Evolutionary conservation across 2,329 filamentous ascomycete genomes (phyloP), one percentile per base, ranked within the genome.

Genomic region (Fusarium coffeatum): DNA sequence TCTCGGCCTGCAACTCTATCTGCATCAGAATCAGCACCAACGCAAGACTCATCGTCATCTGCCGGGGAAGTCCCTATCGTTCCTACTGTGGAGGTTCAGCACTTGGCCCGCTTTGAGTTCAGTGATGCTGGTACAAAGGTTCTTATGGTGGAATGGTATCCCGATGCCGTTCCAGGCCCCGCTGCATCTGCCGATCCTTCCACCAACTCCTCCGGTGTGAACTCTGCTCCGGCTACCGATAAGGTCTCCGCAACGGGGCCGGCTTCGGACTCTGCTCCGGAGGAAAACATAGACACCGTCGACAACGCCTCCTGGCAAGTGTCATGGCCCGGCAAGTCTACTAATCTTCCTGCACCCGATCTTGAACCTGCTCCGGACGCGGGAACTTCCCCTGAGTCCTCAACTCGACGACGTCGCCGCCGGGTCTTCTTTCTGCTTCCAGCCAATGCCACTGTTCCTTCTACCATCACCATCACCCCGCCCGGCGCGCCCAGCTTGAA

Each of bases 61-160:
- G 67, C 74, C 57, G 63, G 64, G 57, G 68, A 72, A 69, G 55
- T 63, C 62, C 67, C 68, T 58, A 60, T 59, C 68, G 56, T 64
- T 63, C 66, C 72, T 68, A 74, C 73, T 73, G 55, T 73, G 46
- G 64, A 60, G 48, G 76, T 75, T 28, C 71, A 74, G 79, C 85
- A 74, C 82, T 83, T 64, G 80, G 84, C 93, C 47, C 90, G 94
- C 63, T 97, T 97, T 80, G 94, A 97, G 78, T 97, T 97, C 78
- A 91, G 89, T 51, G 93, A 93, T 74, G 91, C 94, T 70, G 93
- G 93, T 42, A 97, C 93, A 68, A 97, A 97, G 83, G 90, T 97
- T 68, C 83, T 97, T 73, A 96, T 97, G 93, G 90, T 97, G 41
- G 93, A 97, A 79, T 97, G 94, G 94, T 89, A 93, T 77, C 78